Evolutionary conservation across 306 rosid genomes (phyloP).

Genomic region (cucumber (Cucumis sativus)): DNA sequence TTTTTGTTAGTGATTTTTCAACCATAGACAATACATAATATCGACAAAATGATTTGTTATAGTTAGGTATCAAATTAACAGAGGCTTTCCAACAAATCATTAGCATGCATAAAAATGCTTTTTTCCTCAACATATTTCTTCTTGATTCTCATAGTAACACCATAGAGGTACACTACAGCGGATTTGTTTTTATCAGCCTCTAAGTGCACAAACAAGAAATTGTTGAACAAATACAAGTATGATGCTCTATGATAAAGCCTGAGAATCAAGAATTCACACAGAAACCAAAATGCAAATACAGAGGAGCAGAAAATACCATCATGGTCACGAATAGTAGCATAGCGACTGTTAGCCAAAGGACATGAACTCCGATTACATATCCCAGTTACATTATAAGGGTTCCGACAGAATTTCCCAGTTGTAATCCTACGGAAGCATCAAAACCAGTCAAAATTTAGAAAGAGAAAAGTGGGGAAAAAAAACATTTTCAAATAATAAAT

Average conservation of each 20-base stretch:
- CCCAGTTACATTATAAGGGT: slow-evolving; percentile 81
- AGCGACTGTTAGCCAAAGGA: slow-evolving; percentile 90
- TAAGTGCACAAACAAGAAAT: not conserved
- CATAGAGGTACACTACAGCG: not conserved
- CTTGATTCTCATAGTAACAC: not conserved
- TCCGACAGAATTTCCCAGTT: slow-evolving; percentile 73
- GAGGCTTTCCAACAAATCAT: not conserved
- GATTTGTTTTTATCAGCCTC: not conserved
- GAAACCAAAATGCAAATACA: not conserved
- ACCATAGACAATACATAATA: not conserved
- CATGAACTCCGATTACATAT: slow-evolving; percentile 87
- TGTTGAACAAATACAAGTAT: not conserved
- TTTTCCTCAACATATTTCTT: not conserved
- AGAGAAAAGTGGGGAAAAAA: not conserved
- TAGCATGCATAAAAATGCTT: not conserved
- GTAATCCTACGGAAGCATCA: slow-evolving; percentile 32
- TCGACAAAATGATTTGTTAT: not conserved
- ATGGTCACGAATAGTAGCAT: slow-evolving; percentile 77
- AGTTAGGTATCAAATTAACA: not conserved
- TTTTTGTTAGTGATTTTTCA: not conserved
- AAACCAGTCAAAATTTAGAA: not conserved
- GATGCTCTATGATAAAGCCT: too few species aligned
- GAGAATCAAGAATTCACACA: not conserved
- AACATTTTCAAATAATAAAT: not conserved
- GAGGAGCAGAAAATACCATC: slow-evolving; percentile 37